Conservation (phyloP, 2,329 filamentous ascomycete genomes). For the Fusarium dlaminii region DNA sequence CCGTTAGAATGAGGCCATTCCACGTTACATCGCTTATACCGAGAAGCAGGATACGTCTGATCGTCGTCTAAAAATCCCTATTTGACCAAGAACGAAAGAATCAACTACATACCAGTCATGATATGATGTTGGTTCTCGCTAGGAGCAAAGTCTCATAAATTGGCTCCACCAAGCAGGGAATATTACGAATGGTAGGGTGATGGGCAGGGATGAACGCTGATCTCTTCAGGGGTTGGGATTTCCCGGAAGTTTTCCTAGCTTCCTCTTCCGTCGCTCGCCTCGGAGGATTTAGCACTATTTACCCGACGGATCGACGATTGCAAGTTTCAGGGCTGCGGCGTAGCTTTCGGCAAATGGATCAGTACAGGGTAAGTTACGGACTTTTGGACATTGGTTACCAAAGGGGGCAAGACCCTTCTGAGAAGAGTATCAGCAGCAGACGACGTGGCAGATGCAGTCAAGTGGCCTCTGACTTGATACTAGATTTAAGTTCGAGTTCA, state of each 20-base stretch:
- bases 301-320: background rate
- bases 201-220: background rate
- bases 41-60: background rate
- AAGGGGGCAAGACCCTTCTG: background rate
- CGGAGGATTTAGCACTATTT: background rate
- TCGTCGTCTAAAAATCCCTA: background rate
- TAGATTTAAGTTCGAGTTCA: background rate
- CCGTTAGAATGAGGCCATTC: background rate
- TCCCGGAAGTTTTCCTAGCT: background rate
- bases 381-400: background rate
- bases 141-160: background rate
- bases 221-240: background rate
- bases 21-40: background rate
- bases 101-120: background rate
- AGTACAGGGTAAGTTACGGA: background rate
- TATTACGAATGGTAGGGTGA: background rate
- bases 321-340: background rate
- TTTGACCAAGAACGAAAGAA: background rate
- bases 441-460: background rate
- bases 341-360: fast-evolving
- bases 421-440: background rate
- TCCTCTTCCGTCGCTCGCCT: background rate
- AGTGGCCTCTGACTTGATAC: background rate
- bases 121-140: background rate
- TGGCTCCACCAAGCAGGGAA: background rate